Base-by-base conservation (phyloP, 495 filamentous ascomycete species). In the Podospora australis region DNA sequence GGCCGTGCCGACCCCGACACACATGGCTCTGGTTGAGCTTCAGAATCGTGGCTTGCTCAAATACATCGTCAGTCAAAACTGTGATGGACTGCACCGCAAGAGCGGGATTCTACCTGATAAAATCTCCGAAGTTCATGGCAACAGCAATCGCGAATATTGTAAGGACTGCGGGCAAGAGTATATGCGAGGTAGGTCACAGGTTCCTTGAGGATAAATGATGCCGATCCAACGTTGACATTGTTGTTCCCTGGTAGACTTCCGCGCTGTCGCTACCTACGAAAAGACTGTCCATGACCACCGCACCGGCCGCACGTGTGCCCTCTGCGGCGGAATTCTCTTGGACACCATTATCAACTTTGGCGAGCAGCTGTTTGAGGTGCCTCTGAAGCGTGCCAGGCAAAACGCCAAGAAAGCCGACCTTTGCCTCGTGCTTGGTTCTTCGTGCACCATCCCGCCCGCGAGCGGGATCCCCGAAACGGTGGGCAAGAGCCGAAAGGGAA, bases 21-120 rank as follows among this genome's bases (percentile, higher is more conserved):
- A 75, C 48, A 75, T 75, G 70, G 72, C 70, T 4, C 61, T 75
- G 2, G 72, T 73, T 1, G 70, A 66, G 48, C 48, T 73, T 34
- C 70, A 73, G 43, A 62, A 70, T 22, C 53, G 50, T 2, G 67
- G 65, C 8, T 44, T 70, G 2, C 29, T 72, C 38, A 73, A 69
- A 49, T 66, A 71, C 50, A 44, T 73, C 20, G 50, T 75, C 28
- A 71, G 68, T 54, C 67, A 73, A 50, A 73, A 75, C 51, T 73
- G 70, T 53, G 70, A 75, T 48, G 69, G 65, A 0, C 53, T 73
- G 22, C 70, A 75, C 44, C 58, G 71, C 20, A 64, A 52, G 49
- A 72, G 68, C 46, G 70, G 70, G 3, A 71, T 73, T 13, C 32
- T 64, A 22, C 66, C 70, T 14, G 70, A 67, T 19, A 60, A 23